Evolutionary conservation across 768 basidiomycete genomes (phyloP).

Genomic region (Asterophora parasitica): DNA sequence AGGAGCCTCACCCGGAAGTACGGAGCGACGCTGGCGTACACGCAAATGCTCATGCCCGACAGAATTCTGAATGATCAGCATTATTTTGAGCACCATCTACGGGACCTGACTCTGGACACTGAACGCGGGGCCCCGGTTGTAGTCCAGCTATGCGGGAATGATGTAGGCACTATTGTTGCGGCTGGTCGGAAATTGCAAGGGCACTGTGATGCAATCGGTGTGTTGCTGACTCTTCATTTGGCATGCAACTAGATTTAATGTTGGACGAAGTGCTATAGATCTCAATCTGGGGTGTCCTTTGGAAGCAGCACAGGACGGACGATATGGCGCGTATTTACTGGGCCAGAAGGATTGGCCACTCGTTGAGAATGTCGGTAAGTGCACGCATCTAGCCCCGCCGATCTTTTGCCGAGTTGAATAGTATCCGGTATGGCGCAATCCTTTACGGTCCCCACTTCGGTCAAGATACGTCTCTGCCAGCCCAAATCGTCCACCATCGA

Average conservation of each 20-base stretch:
- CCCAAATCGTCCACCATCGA: slow-evolving; percentile 48
- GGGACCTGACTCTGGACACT: slow-evolving; percentile 41
- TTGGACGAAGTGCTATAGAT: slow-evolving; percentile 38
- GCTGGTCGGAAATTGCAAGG: slow-evolving; percentile 57
- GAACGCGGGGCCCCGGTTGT: slow-evolving; percentile 46
- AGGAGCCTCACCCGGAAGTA: slow-evolving; percentile 55
- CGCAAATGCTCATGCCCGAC: slow-evolving; percentile 72
- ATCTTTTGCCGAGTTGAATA: slow-evolving; percentile 19
- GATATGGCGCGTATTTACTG: slow-evolving; percentile 75
- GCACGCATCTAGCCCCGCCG: neutral
- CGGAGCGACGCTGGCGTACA: slow-evolving; percentile 65
- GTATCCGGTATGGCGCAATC: slow-evolving; percentile 63
- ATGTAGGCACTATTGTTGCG: slow-evolving; percentile 53
- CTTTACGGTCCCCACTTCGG: slow-evolving; percentile 58
- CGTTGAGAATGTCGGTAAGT: slow-evolving; percentile 58
- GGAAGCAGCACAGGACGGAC: slow-evolving; percentile 57
- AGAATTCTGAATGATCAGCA: slow-evolving; percentile 56
- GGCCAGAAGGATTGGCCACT: slow-evolving; percentile 68
- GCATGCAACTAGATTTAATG: neutral
- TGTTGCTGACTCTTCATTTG: slow-evolving; percentile 12
- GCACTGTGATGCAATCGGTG: slow-evolving; percentile 70
- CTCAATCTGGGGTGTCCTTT: slow-evolving; percentile 82
- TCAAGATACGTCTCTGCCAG: slow-evolving; percentile 60
- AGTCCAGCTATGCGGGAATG: slow-evolving; percentile 71
- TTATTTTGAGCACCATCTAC: slow-evolving; percentile 60